Conservation (phyloP, 176 grass and related monocot genomes). For the Cymbopogon citratus region DNA sequence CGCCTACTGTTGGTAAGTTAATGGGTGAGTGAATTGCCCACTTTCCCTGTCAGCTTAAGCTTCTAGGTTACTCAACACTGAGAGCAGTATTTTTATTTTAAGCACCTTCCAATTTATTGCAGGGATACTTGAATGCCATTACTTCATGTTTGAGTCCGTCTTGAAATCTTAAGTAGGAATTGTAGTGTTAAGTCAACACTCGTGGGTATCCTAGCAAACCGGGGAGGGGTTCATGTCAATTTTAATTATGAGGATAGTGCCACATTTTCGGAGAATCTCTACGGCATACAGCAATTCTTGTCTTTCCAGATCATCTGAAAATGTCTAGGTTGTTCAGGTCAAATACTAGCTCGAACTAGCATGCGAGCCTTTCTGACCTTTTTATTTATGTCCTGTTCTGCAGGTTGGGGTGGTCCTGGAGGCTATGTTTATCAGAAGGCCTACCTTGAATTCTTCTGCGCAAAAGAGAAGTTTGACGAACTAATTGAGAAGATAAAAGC, state of each 20-base stretch:
- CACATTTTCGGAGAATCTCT: neutral
- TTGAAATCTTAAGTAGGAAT: neutral
- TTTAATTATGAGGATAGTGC: neutral
- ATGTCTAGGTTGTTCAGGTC: neutral
- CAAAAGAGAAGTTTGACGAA: slow-evolving; percentile 55
- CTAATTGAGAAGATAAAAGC: slow-evolving; percentile 52
- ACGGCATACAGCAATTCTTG: neutral
- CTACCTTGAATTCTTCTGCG: slow-evolving; percentile 78
- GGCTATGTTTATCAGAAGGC: slow-evolving; percentile 93
- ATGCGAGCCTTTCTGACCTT: neutral
- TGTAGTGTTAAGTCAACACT: neutral
- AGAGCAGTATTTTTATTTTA: neutral
- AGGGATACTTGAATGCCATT: neutral
- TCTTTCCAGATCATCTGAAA: neutral
- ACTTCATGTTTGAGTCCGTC: neutral
- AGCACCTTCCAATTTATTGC: neutral
- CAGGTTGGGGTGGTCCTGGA: slow-evolving; percentile 74
- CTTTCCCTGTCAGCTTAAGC: neutral
- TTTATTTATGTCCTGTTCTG: slow-evolving; percentile 1
- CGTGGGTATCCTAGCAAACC: neutral
- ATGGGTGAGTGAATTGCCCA: neutral
- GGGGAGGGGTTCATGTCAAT: neutral
- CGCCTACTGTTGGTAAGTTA: slow-evolving; percentile 59
- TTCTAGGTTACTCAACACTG: neutral
- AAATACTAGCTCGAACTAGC: neutral